Base-by-base conservation (phyloP, 2,329 filamentous ascomycete species). In the Phoma sp. region DNA sequence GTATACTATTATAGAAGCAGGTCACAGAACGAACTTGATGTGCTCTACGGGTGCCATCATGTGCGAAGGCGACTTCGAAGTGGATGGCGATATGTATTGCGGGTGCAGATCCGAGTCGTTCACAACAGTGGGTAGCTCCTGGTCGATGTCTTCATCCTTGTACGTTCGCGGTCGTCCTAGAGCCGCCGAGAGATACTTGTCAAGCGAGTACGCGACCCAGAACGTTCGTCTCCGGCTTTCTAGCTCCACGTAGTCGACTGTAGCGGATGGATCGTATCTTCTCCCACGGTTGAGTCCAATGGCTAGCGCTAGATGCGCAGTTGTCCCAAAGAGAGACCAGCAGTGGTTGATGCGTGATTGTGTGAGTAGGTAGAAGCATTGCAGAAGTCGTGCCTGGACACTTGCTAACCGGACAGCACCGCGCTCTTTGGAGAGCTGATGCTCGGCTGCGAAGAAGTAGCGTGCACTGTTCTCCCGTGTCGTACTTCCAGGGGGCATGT, bases 71-170 rank as follows among this genome's bases (percentile, higher is more conserved):
- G 68, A 45, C 40, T 64, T 64, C 6, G 64, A 55, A 8, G 67
- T 41, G 32, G 72, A 54, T 12, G 73, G 65, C 9, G 55, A 61
- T 17, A 75, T 73, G 24, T 66, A 68, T 0, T 62, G 59, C 3
- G 60, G 58, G 24, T 64, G 62, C 24, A 76, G 58, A 40, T 74
- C 72, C 2, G 60, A 60, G 55, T 76, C 73, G 33, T 76, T 71
- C 12, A 74, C 65, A 5, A 78, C 59, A 19, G 66, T 69, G 17
- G 73, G 67, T 3, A 72, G 61, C 40, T 75, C 73, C 68, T 88
- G 85, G 47, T 88, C 85, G 43, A 87, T 85, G 45, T 88, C 84
- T 31, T 87, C 83, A 39, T 88, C 85, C 43, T 86, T 85, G 24
- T 87, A 83, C 13, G 85, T 78, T 7, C 84, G 72, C 1, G 86